Base-by-base conservation (phyloP, 331 rosid genomes). In the Telfairia occidentalis region DNA sequence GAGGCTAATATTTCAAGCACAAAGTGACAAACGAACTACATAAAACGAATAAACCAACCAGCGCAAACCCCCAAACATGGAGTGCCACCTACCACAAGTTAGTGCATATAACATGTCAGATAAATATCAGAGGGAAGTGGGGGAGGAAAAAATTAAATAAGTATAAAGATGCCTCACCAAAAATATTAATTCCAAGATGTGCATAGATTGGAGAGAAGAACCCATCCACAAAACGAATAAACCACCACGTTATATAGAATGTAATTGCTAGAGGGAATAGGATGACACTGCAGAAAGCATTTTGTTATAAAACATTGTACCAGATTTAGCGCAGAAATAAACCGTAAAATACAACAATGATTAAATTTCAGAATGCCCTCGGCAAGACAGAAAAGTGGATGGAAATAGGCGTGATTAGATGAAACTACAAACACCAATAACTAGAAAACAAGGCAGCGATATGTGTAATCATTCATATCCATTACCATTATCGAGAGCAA, bases 171-270 rank as follows among this genome's bases (percentile, higher is more conserved):
- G 40, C 78, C 96, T 81, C 81, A 95, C 99, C 99, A 84, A 95
- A 95, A 49, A 95, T 88, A 78, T 95, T 74, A 69, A 95, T 88
- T 84, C 99, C 99, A 60, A 95, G 99, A 52, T 92, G 99, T 75
- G 89, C 96, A 80, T 86, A 91, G 81, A 95, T 95, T 18, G 99
- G 99, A 79, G 99, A 95, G 81, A 95, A 95, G 78, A 95, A 95
- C 23, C 99, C 89, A 81, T 95, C 99, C 84, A 92, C 96, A 40
- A 95, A 95, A 86, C 92, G 96, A 85, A 95, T 88, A 83, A 95
- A 95, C 99, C 99, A 95, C 97, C 96, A 95, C 18, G 99, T 91
- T 78, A 95, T 83, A 60, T 95, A 91, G 90, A 95, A 95, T 77
- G 99, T 95, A 84, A 95, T 89, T 38, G 99, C 99, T 64, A 95